Conservation (phyloP, 78 protist species). For the Isochrysis galbana region DNA sequence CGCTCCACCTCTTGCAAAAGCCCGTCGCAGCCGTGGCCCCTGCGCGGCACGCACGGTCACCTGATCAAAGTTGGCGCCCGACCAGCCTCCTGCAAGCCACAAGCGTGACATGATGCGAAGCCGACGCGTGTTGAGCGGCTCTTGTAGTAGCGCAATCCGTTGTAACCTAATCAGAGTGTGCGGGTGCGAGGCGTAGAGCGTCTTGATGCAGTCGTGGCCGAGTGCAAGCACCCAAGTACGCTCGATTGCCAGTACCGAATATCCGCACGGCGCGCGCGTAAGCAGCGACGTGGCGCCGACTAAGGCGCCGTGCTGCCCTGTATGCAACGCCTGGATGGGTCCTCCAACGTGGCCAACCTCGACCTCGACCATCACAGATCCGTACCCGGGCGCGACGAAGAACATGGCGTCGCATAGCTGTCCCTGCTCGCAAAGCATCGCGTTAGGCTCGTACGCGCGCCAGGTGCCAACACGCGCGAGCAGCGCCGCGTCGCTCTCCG, state of each 20-base stretch:
- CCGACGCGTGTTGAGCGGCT: neutral
- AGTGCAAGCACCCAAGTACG: neutral
- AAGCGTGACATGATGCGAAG: neutral
- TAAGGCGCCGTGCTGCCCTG: neutral
- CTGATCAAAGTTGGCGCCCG: slow-evolving; percentile 7
- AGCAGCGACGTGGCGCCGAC: neutral
- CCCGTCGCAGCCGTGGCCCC: neutral
- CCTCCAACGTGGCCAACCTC: slow-evolving; percentile 13
- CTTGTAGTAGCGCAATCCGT: neutral
- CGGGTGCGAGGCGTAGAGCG: neutral
- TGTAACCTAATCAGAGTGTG: neutral
- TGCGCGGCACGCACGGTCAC: neutral
- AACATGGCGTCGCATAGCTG: neutral
- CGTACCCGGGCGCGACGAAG: neutral
- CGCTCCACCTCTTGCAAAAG: neutral
- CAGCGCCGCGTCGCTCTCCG: neutral
- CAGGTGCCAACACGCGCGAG: neutral
- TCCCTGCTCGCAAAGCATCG: neutral
- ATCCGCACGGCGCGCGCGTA: neutral
- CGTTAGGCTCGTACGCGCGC: neutral
- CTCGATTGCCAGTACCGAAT: neutral
- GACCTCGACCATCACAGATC: neutral
- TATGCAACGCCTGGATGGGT: neutral
- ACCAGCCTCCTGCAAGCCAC: slow-evolving; percentile 2
- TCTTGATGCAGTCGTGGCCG: neutral